Evolutionary conservation across 768 basidiomycete genomes (phyloP).

Genomic region (Mycena vulgaris): DNA sequence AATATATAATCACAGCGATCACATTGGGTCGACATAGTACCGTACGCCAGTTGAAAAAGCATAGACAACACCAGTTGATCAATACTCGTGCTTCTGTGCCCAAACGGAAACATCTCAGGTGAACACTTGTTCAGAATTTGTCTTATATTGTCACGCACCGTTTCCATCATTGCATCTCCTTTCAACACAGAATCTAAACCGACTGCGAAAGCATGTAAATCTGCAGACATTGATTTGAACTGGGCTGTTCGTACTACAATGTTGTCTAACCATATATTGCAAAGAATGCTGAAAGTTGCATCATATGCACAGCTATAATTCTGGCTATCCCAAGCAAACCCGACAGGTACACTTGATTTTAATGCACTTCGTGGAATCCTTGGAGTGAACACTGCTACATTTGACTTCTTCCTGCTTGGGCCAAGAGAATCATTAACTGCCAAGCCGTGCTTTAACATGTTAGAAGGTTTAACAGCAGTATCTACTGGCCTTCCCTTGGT

Average conservation of each 20-base stretch:
- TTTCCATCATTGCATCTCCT: not conserved
- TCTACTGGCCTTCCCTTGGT: not conserved
- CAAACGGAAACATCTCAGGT: not conserved
- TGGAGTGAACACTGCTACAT: not conserved
- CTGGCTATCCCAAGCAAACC: slow-evolving; percentile 38
- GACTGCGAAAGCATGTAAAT: not conserved
- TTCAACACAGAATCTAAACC: not conserved
- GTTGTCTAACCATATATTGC: slow-evolving; percentile 37
- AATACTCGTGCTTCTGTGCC: not conserved
- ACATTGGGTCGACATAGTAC: too few relatives aligned
- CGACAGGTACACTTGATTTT: not conserved
- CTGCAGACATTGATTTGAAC: not conserved
- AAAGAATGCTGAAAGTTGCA: slow-evolving; percentile 40
- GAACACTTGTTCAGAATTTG: not conserved
- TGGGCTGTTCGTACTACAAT: not conserved
- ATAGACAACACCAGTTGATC: too few relatives aligned
- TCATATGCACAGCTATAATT: slow-evolving; percentile 48
- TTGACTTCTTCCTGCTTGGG: not conserved
- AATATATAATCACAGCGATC: too few relatives aligned
- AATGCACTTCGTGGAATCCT: not conserved
- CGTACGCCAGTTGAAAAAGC: not conserved
- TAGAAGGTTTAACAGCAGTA: not conserved
- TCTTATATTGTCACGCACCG: not conserved
- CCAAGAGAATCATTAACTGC: not conserved
- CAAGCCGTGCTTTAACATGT: not conserved